These are phyloP conservation scores for Proliferodiscus dingleyae DNA, from an alignment of 2,329 filamentous ascomycete species.

Conservation along the genomic window DNA sequence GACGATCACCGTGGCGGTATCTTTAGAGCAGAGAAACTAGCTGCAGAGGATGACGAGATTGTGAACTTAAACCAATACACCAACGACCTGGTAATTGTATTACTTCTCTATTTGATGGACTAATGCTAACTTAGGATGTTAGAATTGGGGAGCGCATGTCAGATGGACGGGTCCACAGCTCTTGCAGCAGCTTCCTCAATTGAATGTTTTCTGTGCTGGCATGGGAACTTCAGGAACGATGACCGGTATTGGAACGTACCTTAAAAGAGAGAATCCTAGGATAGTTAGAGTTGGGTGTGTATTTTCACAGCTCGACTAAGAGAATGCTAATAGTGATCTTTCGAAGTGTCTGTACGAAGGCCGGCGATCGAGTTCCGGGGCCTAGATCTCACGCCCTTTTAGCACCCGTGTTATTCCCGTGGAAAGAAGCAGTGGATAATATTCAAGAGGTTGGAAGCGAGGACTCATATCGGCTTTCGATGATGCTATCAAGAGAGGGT, in stretches of 20 bases:
- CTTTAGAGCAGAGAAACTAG: conserved; percentile 36
- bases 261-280: conserved; percentile 36
- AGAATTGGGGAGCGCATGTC: conserved; percentile 51
- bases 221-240: conserved; percentile 51
- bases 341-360: conserved; percentile 48
- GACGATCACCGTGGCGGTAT: conserved; percentile 50
- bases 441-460: conserved; percentile 52
- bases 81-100: background rate
- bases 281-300: conserved; percentile 22
- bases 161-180: conserved; percentile 58
- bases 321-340: background rate
- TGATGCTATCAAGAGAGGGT: conserved; percentile 51
- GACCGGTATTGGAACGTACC: conserved; percentile 38
- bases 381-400: conserved; percentile 49
- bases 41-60: conserved; percentile 38
- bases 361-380: conserved; percentile 54
- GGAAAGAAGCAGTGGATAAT: conserved; percentile 49
- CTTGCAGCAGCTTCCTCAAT: conserved; percentile 49
- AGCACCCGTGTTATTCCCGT: conserved; percentile 50
- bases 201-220: conserved; percentile 50
- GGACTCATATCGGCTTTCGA: conserved; percentile 48
- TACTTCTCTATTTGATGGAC: too few species aligned
- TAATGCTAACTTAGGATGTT: conserved; percentile 1
- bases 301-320: conserved; percentile 6
- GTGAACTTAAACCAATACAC: conserved; percentile 53